Conservation (phyloP, 2,329 filamentous ascomycete genomes). For the Penicillium polonicum region DNA sequence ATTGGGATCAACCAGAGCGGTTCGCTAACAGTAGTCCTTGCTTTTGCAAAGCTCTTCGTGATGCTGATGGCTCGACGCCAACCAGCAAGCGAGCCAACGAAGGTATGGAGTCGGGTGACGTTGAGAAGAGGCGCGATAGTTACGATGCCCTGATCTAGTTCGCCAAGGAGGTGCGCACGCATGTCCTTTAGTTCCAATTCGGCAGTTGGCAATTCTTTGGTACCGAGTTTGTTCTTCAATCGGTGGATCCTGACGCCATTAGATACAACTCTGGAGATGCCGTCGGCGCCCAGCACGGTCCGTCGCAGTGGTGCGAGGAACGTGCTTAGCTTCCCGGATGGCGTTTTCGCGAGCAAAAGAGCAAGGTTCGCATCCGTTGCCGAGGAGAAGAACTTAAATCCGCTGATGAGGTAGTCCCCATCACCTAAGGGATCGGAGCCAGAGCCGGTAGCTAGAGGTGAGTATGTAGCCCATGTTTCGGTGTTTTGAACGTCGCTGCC, state of each 20-base stretch:
- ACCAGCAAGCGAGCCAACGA: slow-evolving; percentile 36
- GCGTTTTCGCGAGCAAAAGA: slow-evolving; percentile 62
- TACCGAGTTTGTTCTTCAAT: slow-evolving; percentile 71
- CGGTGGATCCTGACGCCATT: slow-evolving; percentile 68
- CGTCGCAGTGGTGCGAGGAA: slow-evolving; percentile 66
- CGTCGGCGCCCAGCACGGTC: slow-evolving; percentile 18
- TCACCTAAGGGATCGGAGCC: slow-evolving; percentile 18
- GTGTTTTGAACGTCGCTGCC: slow-evolving; percentile 38
- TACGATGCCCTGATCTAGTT: slow-evolving; percentile 64
- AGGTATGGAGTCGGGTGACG: slow-evolving; percentile 55
- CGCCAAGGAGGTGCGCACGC: slow-evolving; percentile 65
- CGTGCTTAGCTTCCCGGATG: slow-evolving; percentile 54
- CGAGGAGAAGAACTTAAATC: slow-evolving; percentile 72
- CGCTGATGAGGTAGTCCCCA: slow-evolving; percentile 51
- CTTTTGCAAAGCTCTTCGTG: slow-evolving; percentile 42
- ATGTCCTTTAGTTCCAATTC: slow-evolving; percentile 62
- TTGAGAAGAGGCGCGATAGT: slow-evolving; percentile 69
- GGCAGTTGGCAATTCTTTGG: slow-evolving; percentile 67
- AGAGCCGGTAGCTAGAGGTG: slow-evolving; percentile 12
- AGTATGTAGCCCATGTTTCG: slow-evolving; percentile 36
- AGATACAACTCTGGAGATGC: slow-evolving; percentile 41
- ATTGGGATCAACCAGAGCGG: slow-evolving; percentile 42
- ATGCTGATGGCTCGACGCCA: slow-evolving; percentile 45
- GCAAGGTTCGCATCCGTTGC: slow-evolving; percentile 66
- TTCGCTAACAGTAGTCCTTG: slow-evolving; percentile 39